Evolutionary conservation across 139 green algal genomes (phyloP).

Genomic region (Micractinium sp.): DNA sequence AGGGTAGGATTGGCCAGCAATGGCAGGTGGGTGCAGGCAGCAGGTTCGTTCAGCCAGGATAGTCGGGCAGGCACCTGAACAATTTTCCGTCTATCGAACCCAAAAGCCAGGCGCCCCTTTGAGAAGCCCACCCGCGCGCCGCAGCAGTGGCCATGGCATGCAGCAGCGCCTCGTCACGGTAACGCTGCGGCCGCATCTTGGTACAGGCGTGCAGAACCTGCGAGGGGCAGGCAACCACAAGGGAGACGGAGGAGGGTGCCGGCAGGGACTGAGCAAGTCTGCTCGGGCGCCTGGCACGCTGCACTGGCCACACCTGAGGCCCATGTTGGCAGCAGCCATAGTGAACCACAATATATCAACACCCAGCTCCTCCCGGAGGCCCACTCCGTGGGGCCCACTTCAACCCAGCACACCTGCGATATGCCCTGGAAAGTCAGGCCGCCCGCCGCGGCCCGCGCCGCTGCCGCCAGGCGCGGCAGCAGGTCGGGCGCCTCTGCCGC

Average conservation of each 20-base stretch:
- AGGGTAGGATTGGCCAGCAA: background rate
- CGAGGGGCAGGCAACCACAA: too few relatives aligned
- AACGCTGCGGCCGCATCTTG: background rate
- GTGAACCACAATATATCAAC: too few relatives aligned
- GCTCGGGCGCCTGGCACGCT: background rate
- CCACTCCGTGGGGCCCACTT: background rate
- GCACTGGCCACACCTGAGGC: background rate
- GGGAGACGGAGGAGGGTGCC: background rate
- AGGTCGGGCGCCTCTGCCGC: background rate
- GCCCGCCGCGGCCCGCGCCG: background rate
- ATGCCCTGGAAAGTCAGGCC: background rate
- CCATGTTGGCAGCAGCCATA: too few relatives aligned
- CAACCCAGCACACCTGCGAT: background rate
- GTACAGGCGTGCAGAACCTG: conserved; percentile 26
- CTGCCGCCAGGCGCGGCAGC: background rate
- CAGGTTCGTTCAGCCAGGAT: background rate
- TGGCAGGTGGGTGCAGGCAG: background rate
- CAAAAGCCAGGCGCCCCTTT: too few relatives aligned
- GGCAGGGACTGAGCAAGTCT: too few relatives aligned
- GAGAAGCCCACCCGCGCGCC: background rate
- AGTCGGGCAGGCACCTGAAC: too few relatives aligned
- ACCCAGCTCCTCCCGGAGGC: background rate
- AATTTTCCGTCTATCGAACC: too few relatives aligned
- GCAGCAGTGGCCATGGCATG: background rate
- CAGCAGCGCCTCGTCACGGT: conserved; percentile 11